phyloP scores from a whole-genome alignment of 2,329 filamentous ascomycete genomes.

The Teratosphaeria pseudoeucalypti region DNA sequence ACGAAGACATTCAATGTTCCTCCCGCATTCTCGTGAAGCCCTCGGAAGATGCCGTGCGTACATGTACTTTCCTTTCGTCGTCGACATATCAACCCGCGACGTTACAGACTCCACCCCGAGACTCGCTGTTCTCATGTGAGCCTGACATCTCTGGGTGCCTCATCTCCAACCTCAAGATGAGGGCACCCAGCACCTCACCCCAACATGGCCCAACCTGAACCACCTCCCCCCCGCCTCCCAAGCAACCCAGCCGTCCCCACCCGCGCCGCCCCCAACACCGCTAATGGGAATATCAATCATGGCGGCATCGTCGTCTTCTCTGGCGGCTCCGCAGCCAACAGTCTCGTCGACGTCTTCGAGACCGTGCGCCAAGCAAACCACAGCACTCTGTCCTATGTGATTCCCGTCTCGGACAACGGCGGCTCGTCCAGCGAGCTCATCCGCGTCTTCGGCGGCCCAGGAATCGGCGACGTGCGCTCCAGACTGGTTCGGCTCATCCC shows the following conservation, averaged over 20 bases:
- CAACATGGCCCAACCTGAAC: not conserved
- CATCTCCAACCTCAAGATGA: not conserved
- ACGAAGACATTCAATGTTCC: too few relatives aligned
- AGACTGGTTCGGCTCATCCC: constrained; percentile 84
- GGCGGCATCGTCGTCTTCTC: constrained; percentile 76
- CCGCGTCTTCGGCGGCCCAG: constrained; percentile 86
- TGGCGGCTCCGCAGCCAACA: constrained; percentile 89
- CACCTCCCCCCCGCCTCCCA: not conserved
- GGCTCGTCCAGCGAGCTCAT: constrained; percentile 90
- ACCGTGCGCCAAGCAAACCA: constrained; percentile 49
- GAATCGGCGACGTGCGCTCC: constrained; percentile 64
- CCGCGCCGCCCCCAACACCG: constrained; percentile 10
- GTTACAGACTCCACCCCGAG: not conserved
- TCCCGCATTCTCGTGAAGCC: too few relatives aligned
- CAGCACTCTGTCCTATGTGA: constrained; percentile 69
- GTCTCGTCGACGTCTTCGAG: constrained; percentile 80
- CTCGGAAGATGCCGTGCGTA: constrained; percentile 6
- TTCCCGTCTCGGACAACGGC: constrained; percentile 93
- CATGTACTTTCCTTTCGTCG: constrained; percentile 8
- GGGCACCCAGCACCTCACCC: not conserved
- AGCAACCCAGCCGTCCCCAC: not conserved
- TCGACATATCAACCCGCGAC: not conserved
- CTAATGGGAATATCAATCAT: constrained; percentile 5
- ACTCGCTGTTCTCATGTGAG: not conserved
- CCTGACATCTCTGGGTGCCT: too few relatives aligned